Base-by-base conservation (phyloP, 2,329 filamentous ascomycete species). In the Colletotrichum neosansevieriae region DNA sequence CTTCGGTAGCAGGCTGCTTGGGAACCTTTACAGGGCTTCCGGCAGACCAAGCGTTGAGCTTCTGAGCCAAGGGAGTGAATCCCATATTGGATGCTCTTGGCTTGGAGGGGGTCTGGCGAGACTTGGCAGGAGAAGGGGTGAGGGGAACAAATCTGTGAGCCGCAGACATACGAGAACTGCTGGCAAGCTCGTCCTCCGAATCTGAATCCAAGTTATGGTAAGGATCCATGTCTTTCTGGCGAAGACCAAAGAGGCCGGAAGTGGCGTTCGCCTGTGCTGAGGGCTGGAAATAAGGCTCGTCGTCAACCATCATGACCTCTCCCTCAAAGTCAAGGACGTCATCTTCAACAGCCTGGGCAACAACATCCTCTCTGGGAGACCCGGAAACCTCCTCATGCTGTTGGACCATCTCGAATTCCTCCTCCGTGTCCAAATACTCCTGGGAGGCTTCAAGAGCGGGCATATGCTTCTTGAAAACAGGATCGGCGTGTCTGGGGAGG, bases 51-150 rank as follows among this genome's bases (percentile, higher is more conserved):
- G 84, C 83, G 67, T 81, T 85, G 4, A 93, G 79, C 73, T 90
- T 86, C 42, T 85, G 81, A 4, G 88, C 88, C 42, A 93, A 79
- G 24, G 89, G 88, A 1, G 89, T 91, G 70, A 92, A 91, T 2
- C 89, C 88, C 58, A 87, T 75, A 17, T 80, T 79, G 34, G 75
- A 69, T 13, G 71, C 70, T 42, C 73, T 24, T 69, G 74, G 53
- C 71, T 79, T 73, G 2, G 75, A 50, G 1, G 63, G 36, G 57
- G 38, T 77, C 3, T 75, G 77, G 19, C 77, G 74, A 24, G 76
- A 74, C 24, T 67, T 65, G 17, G 67, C 73, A 3, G 78, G 78
- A 10, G 78, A 82, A 2, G 86, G 85, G 0, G 85, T 86, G 2
- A 79, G 73, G 2, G 81, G 80, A 7, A 78, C 75, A 15, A 67